Evolutionary conservation across 192 early-diverging fungal genomes (phyloP).

Genomic region (Glomus cerebriforme): DNA sequence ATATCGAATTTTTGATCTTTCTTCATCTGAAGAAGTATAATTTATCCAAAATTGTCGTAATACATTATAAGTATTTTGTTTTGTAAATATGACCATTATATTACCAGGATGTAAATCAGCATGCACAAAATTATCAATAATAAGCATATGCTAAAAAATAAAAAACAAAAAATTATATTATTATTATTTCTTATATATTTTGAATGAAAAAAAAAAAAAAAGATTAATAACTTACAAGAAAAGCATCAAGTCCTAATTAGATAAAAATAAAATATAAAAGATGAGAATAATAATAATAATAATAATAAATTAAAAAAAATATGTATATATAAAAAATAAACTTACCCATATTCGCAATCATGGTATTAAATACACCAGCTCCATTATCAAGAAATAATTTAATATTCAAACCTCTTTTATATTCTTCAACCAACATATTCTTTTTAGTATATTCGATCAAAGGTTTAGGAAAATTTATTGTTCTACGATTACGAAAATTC

Average conservation of each 20-base stretch:
- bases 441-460: constrained; percentile 53
- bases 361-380: constrained; percentile 69
- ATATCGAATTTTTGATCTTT: neutral
- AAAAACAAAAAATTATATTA: neutral
- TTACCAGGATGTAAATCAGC: constrained; percentile 95
- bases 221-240: constrained; percentile 51
- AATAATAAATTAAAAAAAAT: neutral
- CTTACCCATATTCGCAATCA: constrained; percentile 76
- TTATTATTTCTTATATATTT: no score
- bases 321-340: constrained; percentile 40
- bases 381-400: constrained; percentile 68
- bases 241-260: constrained; percentile 61
- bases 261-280: neutral
- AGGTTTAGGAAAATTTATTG: constrained; percentile 70
- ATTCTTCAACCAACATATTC: constrained; percentile 85
- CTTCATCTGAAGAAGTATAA: constrained; percentile 30
- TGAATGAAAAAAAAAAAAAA: constrained; percentile 10
- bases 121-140: constrained; percentile 93
- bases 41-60: constrained; percentile 48
- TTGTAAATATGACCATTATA: constrained; percentile 81
- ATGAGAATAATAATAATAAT: neutral
- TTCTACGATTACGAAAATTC: constrained; percentile 55
- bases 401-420: constrained; percentile 75
- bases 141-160: constrained; percentile 76
- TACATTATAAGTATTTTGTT: constrained; percentile 54